Evolutionary conservation across 257 asterid species (phyloP), one percentile per base, ranked within the genome.

Genomic region (Solanum etuberosum): DNA sequence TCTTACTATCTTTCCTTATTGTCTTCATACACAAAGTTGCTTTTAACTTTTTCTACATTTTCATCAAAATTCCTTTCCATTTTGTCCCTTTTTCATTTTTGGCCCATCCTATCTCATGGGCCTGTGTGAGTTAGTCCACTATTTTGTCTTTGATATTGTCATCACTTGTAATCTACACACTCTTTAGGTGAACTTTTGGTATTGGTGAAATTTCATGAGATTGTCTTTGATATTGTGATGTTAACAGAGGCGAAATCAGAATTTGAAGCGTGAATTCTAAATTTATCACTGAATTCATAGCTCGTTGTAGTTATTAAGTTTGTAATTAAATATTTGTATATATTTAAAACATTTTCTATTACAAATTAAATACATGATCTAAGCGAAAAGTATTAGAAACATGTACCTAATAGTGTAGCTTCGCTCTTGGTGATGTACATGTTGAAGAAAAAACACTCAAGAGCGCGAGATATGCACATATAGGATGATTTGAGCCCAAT

Each of bases 21-120:
- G 84, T 83, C 84, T 71, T 20, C 48, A 70, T 70, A 25, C 34
- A 51, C 61, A 87, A 70, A 83, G 63, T 65, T 72, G 21, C 34
- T 35, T 70, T 83, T 20, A 57, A 29, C 86, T 70, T 82, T 57
- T 37, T 68, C 32, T 86, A 83, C 29, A 87, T 87, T 87, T 63
- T 83, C 89, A 83, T 83, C 85, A 15, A 87, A 67, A 80, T 87
- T 83, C 89, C 88, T 13, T 21, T 83, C 89, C 84, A 13, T 31
- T 46, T 70, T 85, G 87, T 71, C 83, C 87, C 70, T 76, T 70
- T 70, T 29, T 70, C 83, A 18, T 70, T 54, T 54, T 42, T 71
- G 70, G 54, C 67, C 84, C 83, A 70, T 48, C 20, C 21, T 29
- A 48, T 48, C 42, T 80, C 65, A 6, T 48, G 43, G 85, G 85